Percentiles rank a stretch among this genome's conserved stretches.
Evolutionary conservation across 805 yeast species (phyloP).

Genomic region (Wickerhamiella spandovensis): DNA sequence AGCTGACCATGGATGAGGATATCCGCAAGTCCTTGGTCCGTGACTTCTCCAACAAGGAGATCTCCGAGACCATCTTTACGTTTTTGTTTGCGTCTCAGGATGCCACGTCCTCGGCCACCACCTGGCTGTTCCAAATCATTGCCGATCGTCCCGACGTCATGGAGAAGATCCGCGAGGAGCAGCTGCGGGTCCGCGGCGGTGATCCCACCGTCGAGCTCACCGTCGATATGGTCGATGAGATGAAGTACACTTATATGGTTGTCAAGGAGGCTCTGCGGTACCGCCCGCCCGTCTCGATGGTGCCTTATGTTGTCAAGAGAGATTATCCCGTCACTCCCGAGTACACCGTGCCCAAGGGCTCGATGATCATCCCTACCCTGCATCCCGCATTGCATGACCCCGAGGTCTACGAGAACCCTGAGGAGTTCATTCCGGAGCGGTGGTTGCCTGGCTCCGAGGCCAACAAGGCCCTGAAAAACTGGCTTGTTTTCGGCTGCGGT

Average conservation of each 20-base stretch:
- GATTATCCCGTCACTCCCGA: constrained; percentile 68
- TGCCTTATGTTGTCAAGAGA: constrained; percentile 87
- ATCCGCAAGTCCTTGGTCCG: constrained; percentile 53
- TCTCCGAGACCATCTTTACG: constrained; percentile 92
- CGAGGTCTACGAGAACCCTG: constrained; percentile 90
- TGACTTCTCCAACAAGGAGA: constrained; percentile 79
- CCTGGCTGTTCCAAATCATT: constrained; percentile 94
- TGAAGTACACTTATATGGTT: constrained; percentile 81
- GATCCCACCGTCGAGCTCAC: constrained; percentile 51
- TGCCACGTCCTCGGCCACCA: constrained; percentile 91
- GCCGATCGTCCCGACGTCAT: constrained; percentile 92
- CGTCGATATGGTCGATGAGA: constrained; percentile 65
- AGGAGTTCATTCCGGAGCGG: constrained; percentile 88
- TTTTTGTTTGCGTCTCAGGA: constrained; percentile 96
- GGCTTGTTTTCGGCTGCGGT: constrained; percentile 96
- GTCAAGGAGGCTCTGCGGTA: constrained; percentile 86
- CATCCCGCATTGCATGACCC: constrained; percentile 97
- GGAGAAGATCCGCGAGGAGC: constrained; percentile 82
- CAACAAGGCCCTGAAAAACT: constrained; percentile 66
- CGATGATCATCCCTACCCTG: constrained; percentile 91
- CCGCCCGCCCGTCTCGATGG: constrained; percentile 97
- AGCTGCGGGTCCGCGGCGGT: constrained; percentile 64
- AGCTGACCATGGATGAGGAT: constrained; percentile 32
- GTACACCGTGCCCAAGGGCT: constrained; percentile 90
- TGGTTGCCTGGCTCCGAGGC: constrained; percentile 71